These are phyloP conservation scores for Entomophthora muscae DNA, from an alignment of 371 early-diverging fungal genomes.

Conservation along the genomic window DNA sequence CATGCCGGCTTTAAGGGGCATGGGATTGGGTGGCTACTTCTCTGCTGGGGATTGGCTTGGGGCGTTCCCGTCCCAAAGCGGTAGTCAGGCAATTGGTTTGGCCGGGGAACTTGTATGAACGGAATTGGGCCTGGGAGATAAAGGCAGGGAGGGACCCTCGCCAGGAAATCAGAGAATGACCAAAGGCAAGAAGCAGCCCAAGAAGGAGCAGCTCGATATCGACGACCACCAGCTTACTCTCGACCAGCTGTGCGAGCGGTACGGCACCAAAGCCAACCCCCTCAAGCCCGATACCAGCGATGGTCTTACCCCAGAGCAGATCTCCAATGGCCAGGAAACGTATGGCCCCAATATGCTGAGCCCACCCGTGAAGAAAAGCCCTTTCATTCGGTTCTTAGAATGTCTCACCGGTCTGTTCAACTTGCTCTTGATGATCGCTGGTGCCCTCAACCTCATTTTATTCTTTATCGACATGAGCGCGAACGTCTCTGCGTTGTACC, in stretches of 20 bases:
- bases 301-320: slow-evolving; percentile 41
- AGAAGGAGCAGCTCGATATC: slow-evolving; percentile 8
- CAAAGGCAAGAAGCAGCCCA: neutral
- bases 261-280: slow-evolving; percentile 28
- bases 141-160: no score
- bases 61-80: no score
- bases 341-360: slow-evolving; percentile 65
- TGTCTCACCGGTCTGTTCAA: slow-evolving; percentile 65
- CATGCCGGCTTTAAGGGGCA: no score
- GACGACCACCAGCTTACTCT: slow-evolving; percentile 56
- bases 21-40: no score
- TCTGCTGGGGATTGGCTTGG: no score
- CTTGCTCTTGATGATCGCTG: slow-evolving; percentile 63
- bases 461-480: slow-evolving; percentile 42
- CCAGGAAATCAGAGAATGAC: no score
- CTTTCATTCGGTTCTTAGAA: slow-evolving; percentile 49
- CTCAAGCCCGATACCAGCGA: slow-evolving; percentile 37
- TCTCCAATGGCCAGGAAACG: neutral
- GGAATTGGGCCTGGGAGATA: no score
- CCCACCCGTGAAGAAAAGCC: slow-evolving; percentile 67
- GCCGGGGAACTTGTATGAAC: no score
- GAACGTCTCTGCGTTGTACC: slow-evolving; percentile 58
- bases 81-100: no score
- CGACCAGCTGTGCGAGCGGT: slow-evolving; percentile 41
- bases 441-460: slow-evolving; percentile 59